These are phyloP conservation scores for Naganishia sp. DNA, from an alignment of 1,284 basidiomycete species.

Conservation along the genomic window DNA sequence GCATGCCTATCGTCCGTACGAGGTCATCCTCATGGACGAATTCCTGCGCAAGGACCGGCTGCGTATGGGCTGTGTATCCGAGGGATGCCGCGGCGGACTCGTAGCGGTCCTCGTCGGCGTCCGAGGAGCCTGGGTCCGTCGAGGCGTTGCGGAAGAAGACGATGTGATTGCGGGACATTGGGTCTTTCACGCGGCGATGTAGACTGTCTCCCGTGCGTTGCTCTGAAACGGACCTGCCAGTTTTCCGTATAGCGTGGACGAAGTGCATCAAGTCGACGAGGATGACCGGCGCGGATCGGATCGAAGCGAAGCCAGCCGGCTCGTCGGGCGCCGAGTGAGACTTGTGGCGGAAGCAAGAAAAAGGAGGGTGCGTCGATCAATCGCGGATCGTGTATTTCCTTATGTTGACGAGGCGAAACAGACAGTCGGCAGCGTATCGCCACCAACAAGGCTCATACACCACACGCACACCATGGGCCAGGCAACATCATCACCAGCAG, in stretches of 20 bases:
- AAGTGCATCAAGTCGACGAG: background rate
- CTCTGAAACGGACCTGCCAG: background rate
- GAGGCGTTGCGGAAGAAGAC: slow-evolving; percentile 41
- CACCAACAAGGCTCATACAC: background rate
- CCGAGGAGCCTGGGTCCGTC: background rate
- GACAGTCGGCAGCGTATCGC: too few species aligned
- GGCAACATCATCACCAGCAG: slow-evolving; percentile 22
- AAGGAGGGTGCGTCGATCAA: background rate
- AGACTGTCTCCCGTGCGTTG: background rate
- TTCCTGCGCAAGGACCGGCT: slow-evolving; percentile 39
- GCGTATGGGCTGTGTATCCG: slow-evolving; percentile 28
- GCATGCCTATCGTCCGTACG: slow-evolving; percentile 23
- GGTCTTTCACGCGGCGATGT: background rate
- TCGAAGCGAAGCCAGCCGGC: background rate
- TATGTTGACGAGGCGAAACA: too few species aligned
- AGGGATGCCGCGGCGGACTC: slow-evolving; percentile 6
- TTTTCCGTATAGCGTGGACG: background rate
- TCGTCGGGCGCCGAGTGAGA: background rate
- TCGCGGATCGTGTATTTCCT: slow-evolving; percentile 12
- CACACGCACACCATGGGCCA: slow-evolving; percentile 28
- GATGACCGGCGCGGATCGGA: background rate
- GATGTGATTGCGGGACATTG: slow-evolving; percentile 27
- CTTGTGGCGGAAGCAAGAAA: slow-evolving; percentile 18
- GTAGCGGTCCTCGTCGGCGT: slow-evolving; percentile 37
- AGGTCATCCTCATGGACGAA: slow-evolving; percentile 34